Evolutionary conservation across 2,329 filamentous ascomycete species (phyloP).

Genomic region (Pseudogymnoascus sp.): DNA sequence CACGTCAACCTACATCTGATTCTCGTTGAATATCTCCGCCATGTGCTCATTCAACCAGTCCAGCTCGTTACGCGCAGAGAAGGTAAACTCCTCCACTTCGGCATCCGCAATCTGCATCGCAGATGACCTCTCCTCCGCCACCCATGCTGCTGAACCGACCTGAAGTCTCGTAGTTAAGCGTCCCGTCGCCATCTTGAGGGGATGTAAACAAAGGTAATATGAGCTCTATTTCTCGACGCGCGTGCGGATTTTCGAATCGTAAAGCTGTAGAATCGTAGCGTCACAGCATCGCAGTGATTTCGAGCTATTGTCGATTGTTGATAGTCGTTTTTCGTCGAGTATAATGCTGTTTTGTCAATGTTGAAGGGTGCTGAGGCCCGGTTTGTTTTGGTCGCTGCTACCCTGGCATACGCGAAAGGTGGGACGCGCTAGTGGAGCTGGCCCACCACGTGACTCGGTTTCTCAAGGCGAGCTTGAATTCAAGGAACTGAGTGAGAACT

Average conservation of each 20-base stretch:
- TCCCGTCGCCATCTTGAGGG: constrained; percentile 23
- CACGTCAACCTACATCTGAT: constrained; percentile 64
- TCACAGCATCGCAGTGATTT: constrained; percentile 3
- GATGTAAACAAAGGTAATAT: constrained; percentile 6
- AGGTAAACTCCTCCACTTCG: constrained; percentile 89
- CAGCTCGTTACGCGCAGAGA: constrained; percentile 84
- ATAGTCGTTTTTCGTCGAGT: not conserved
- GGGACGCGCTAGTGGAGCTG: constrained; percentile 2
- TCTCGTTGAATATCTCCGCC: constrained; percentile 82
- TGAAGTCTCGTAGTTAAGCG: constrained; percentile 46
- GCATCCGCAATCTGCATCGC: constrained; percentile 66
- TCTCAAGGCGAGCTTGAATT: not conserved
- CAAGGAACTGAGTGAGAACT: not conserved
- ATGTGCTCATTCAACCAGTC: constrained; percentile 99
- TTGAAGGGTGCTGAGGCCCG: not conserved
- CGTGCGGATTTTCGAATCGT: not conserved
- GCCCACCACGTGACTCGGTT: not conserved
- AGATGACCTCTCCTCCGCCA: constrained; percentile 73
- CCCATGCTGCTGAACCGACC: constrained; percentile 79
- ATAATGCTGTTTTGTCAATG: not conserved
- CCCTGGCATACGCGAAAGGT: constrained; percentile 5
- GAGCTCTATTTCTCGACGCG: not conserved
- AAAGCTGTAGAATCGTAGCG: not conserved
- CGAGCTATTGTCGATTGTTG: constrained; percentile 1
- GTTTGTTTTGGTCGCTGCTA: constrained; percentile 7